Evolutionary conservation across 257 asterid genomes (phyloP).

Genomic region (Nyctanthes arbortristis): DNA sequence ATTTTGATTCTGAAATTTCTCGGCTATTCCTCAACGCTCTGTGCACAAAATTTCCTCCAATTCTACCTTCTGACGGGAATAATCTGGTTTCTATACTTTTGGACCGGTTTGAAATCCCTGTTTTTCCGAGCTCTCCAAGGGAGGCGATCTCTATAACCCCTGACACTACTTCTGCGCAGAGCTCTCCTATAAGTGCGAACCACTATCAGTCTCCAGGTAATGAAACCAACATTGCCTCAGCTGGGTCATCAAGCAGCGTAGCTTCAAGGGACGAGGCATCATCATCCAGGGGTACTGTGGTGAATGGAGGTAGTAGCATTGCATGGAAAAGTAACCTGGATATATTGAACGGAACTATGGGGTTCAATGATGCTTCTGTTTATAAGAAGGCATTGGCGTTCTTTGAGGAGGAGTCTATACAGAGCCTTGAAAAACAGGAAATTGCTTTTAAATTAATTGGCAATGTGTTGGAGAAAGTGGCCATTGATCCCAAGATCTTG

Average conservation of each 20-base stretch:
- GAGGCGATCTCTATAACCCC: slow-evolving; percentile 39
- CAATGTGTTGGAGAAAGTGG: slow-evolving; percentile 55
- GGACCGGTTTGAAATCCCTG: slow-evolving; percentile 60
- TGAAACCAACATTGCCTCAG: slow-evolving; percentile 38
- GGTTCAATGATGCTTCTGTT: slow-evolving; percentile 35
- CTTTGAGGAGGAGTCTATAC: slow-evolving; percentile 74
- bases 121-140: slow-evolving; percentile 51
- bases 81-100: slow-evolving; percentile 60
- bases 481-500: slow-evolving; percentile 62
- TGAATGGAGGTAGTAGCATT: slow-evolving; percentile 51
- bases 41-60: slow-evolving; percentile 72
- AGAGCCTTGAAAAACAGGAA: slow-evolving; percentile 79
- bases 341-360: slow-evolving; percentile 40
- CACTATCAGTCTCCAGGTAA: slow-evolving; percentile 51
- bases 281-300: slow-evolving; percentile 35
- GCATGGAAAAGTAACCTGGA: slow-evolving; percentile 76
- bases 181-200: slow-evolving; percentile 56
- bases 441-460: slow-evolving; percentile 69
- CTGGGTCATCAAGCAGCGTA: slow-evolving; percentile 41
- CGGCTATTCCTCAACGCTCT: slow-evolving; percentile 63
- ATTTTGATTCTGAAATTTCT: slow-evolving; percentile 46
- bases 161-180: slow-evolving; percentile 52
- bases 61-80: slow-evolving; percentile 65
- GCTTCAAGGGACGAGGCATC: slow-evolving; percentile 45
- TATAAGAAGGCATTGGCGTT: slow-evolving; percentile 47